phyloP scores from a whole-genome alignment of 805 yeast genomes.

The Isabelozyma rhagii region DNA sequence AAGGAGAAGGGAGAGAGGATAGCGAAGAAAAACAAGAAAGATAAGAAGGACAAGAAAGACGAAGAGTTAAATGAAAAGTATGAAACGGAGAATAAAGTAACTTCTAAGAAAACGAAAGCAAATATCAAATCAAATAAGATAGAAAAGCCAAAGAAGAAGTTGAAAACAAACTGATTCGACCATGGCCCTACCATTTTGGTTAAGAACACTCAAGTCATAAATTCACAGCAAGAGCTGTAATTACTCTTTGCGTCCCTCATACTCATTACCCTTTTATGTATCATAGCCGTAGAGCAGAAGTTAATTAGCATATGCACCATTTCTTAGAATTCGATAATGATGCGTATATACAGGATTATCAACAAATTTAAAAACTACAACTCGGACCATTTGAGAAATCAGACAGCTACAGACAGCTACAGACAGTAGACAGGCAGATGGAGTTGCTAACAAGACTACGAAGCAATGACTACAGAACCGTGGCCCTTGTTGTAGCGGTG shows the following conservation, averaged over 20 bases:
- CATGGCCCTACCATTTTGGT: too few species aligned
- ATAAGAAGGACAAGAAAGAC: slow-evolving; percentile 8
- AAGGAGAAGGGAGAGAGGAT: slow-evolving; percentile 14
- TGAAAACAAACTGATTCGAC: too few species aligned
- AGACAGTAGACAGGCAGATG: too few species aligned
- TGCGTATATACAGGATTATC: neutral
- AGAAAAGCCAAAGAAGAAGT: too few species aligned
- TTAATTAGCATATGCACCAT: neutral
- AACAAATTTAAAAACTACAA: slow-evolving; percentile 2
- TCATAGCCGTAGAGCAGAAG: neutral
- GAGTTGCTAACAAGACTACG: neutral
- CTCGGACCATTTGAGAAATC: neutral
- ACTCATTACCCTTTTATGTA: neutral
- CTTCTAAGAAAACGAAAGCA: neutral
- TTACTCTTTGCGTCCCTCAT: too few species aligned
- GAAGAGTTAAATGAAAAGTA: neutral
- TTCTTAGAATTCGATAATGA: neutral
- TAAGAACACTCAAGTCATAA: too few species aligned
- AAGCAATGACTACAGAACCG: neutral
- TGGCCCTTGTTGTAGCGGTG: neutral
- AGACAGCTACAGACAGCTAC: too few species aligned
- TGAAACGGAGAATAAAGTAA: neutral
- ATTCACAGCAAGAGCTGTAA: too few species aligned
- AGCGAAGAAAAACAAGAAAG: slow-evolving; percentile 10
- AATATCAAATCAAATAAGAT: too few species aligned